phyloP scores from a whole-genome alignment of 2,329 filamentous ascomycete genomes.

The Colletotrichum gigasporum region DNA sequence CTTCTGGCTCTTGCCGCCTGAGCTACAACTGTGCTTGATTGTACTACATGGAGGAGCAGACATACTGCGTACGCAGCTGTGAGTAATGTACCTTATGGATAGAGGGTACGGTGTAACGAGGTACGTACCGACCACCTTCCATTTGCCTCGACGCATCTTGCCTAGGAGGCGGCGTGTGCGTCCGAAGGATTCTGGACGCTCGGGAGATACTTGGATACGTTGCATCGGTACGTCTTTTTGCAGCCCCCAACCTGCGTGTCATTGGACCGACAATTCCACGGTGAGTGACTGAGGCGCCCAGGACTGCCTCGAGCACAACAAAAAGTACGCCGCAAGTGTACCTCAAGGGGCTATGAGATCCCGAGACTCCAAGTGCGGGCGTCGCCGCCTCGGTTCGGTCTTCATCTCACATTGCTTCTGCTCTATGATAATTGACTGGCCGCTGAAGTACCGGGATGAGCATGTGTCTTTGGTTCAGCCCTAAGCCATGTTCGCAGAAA shows the following conservation, averaged over 20 bases:
- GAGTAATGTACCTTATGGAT: not conserved
- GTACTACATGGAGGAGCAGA: no score
- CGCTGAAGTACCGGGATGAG: not conserved
- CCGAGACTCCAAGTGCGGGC: no score
- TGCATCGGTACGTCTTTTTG: slow-evolving; percentile 3
- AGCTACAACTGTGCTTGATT: no score
- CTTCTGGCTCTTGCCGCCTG: not conserved
- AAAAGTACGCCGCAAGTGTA: no score
- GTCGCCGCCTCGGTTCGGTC: not conserved
- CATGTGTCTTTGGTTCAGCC: not conserved
- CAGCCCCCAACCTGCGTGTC: not conserved
- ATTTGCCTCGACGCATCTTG: not conserved
- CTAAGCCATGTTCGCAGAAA: not conserved
- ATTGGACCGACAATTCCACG: not conserved
- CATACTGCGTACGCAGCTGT: not conserved
- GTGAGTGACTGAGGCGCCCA: not conserved
- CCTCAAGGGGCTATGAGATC: no score
- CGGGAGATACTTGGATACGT: slow-evolving; percentile 16
- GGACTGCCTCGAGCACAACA: not conserved
- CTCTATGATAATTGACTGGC: no score
- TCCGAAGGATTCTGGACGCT: slow-evolving; percentile 22
- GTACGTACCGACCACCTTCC: not conserved
- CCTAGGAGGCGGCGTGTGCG: slow-evolving; percentile 17
- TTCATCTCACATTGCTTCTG: not conserved
- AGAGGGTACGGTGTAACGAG: no score